Base-by-base conservation (phyloP, 768 basidiomycete species). In the Russula earlei region DNA sequence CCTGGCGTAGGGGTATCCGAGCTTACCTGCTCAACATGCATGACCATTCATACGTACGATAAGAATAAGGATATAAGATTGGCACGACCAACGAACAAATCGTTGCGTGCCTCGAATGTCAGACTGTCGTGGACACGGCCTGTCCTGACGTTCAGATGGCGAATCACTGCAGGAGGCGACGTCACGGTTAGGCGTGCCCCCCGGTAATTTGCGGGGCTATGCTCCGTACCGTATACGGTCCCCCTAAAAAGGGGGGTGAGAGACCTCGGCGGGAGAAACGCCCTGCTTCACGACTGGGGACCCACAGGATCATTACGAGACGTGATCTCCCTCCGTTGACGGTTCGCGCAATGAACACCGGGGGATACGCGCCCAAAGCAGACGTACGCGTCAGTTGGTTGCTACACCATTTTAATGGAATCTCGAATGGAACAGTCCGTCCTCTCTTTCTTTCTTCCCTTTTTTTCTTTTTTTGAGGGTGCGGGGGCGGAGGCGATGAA, bases 91-190 rank as follows among this genome's bases (percentile, higher is more conserved):
- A 31, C 29, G 29, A 36, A 40, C 17, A 17, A 33, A 11, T 24
- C 19, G 29, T 7, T 8, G 15, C 22, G 56, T 52, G 44, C 50
- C 45, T 46, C 36, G 44, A 50, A 38, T 17, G 42, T 22, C 31
- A 37, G 25, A 29, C 27, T 34, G 11, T 22, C 3, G 8, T 20
- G 19, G n/a, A n/a, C n/a, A n/a, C n/a, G 12, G 22, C 51, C 38
- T 8, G 40, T 41, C n/a, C 12, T 8, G 10, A 19, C 20, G 10
- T 20, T 11, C 40, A 42, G 14, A n/a, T 41, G 42, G 56, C 37
- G 56, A 50, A 57, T 57, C 56, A 20, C 22, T 22, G 10, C 31
- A 17, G 5, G 56, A 57, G 44, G n/a, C 36, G 25, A 48, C 11
- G 31, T 40, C 44, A 20, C 12, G 20, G 1, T 4, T 5, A 36